Evolutionary conservation across 306 rosid genomes (phyloP), one percentile per base, ranked within the genome.

Genomic region (Cucurbita argyrosperma): DNA sequence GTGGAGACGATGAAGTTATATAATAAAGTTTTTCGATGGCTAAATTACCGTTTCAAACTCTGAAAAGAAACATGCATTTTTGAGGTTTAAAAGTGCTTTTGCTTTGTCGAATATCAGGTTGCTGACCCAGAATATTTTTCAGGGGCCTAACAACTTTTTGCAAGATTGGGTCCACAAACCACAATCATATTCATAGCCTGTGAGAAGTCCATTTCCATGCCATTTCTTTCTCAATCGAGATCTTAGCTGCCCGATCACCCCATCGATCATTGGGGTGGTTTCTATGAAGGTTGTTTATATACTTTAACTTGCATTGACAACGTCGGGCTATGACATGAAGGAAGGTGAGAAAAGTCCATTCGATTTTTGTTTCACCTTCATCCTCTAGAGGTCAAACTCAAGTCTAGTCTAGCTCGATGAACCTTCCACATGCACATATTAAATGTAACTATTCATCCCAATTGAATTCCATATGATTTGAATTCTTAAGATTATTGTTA

Each of bases 101-200:
- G 49, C 8, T 18, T 8, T 53, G 49, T 66, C 49, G 6, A 51
- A 54, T 38, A 10, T 19, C 26, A 13, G 57, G 74, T 47, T 47
- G 57, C 58, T 69, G 74, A 69, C 58, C 26, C 43, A 46, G 14
- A 49, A 7, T 46, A 69, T 7, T 69, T 77, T 65, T 76, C 90
- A 94, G 99, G 89, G 94, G 99, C 63, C 85, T 94, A 54, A 83
- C 96, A 38, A 84, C 35, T 87, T 58, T 89, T 89, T 71, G 92
- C 97, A 74, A 85, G 97, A 84, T 79, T 94, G 80, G 97, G 97
- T 66, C 99, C 99, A 10, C 99, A 94, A 84, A 89, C 97, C 74
- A 91, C 92, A 74, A 89, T 91, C 45, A 94, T 96, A 67, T 89
- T 94, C 56, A 54, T 94, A 77, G 80, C 91, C 37, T 89, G 88